phyloP scores from a whole-genome alignment of 495 filamentous ascomycete genomes.

The Clohesyomyces aquaticus region DNA sequence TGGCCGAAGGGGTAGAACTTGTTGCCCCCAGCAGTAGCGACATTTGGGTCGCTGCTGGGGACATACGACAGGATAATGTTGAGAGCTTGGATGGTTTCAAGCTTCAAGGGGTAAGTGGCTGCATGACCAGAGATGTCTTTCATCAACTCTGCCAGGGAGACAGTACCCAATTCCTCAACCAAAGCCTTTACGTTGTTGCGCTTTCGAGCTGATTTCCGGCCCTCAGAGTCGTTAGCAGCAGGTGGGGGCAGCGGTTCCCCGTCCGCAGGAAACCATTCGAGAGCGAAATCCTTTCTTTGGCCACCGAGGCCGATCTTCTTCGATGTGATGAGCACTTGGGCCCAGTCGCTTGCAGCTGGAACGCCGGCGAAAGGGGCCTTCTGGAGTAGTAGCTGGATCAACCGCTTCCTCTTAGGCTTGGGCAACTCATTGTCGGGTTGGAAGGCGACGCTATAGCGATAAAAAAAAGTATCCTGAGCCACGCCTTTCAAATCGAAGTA shows the following conservation, averaged over 20 bases:
- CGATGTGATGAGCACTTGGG: conserved; percentile 41
- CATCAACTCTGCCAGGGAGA: conserved; percentile 39
- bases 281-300: conserved; percentile 19
- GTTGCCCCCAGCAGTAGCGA: conserved; percentile 42
- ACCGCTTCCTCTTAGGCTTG: conserved; percentile 39
- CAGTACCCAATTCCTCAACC: conserved; percentile 32
- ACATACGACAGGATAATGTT: conserved; percentile 56
- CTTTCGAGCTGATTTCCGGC: conserved; percentile 1
- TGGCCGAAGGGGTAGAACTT: conserved; percentile 39
- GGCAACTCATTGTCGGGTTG: conserved; percentile 17
- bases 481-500: conserved; percentile 48
- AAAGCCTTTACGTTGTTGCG: conserved; percentile 28
- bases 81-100: conserved; percentile 52
- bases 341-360: conserved; percentile 41
- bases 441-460: conserved; percentile 41
- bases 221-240: conserved; percentile 8
- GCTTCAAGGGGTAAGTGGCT: conserved; percentile 34
- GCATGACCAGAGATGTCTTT: conserved; percentile 41
- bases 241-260: conserved; percentile 24
- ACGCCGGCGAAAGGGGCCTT: conserved; percentile 29
- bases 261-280: conserved; percentile 35
- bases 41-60: conserved; percentile 47
- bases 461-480: conserved; percentile 11
- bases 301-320: conserved; percentile 35
- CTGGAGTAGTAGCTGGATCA: conserved; percentile 39